A percentile compares a stretch with the other conserved stretches of the same genome.
These are phyloP conservation scores for Podospora sp. DNA, from an alignment of 495 filamentous ascomycete species.

Conservation along the genomic window DNA sequence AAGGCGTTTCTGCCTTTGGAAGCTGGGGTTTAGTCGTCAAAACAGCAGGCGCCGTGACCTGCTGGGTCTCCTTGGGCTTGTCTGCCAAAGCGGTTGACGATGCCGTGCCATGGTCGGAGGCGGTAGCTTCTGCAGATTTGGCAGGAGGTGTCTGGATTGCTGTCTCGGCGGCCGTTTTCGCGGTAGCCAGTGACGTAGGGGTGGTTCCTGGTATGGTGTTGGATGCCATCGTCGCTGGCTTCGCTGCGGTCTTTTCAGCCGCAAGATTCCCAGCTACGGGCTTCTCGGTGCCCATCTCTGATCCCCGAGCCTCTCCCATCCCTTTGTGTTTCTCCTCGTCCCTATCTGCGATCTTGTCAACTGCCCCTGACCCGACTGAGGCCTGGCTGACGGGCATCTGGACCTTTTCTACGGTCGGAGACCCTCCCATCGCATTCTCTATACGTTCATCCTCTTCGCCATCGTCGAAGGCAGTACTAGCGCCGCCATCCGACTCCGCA, in stretches of 20 bases:
- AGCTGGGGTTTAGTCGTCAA: not conserved
- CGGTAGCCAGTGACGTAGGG: not conserved
- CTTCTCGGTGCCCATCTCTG: not conserved
- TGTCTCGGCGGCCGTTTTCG: not conserved
- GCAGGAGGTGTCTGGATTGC: not conserved
- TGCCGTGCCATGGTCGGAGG: too few species aligned
- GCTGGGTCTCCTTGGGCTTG: constrained; percentile 1
- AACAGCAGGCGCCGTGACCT: not conserved
- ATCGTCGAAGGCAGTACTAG: constrained; percentile 13
- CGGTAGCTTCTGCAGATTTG: not conserved
- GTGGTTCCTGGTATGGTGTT: not conserved
- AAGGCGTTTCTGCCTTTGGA: constrained; percentile 15
- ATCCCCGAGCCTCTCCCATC: not conserved
- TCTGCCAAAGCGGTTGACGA: not conserved
- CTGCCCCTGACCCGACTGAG: not conserved
- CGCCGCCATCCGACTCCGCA: constrained; percentile 17
- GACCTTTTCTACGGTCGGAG: not conserved
- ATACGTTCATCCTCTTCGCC: not conserved
- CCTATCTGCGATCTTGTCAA: not conserved
- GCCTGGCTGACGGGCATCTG: not conserved
- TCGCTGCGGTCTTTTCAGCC: constrained; percentile 2
- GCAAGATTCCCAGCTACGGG: not conserved
- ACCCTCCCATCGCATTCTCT: not conserved
- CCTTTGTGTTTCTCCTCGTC: not conserved
- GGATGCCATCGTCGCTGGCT: not conserved